phyloP scores from a whole-genome alignment of 78 protist genomes.

The Emiliania huxleyi region DNA sequence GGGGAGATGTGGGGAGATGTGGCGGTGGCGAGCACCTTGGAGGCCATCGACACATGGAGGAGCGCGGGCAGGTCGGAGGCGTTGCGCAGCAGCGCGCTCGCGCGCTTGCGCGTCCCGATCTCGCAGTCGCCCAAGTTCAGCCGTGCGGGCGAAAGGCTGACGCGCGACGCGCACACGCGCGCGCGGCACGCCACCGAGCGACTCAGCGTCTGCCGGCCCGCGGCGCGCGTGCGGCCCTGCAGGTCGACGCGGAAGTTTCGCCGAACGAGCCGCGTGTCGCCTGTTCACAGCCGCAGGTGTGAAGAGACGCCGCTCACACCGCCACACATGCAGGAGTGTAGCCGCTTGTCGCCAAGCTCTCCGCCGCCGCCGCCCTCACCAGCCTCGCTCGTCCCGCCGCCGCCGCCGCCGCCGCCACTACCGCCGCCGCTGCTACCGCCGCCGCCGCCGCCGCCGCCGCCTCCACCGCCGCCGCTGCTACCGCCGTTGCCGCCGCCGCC shows the following conservation, averaged over 20 bases:
- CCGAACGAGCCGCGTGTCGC: not conserved
- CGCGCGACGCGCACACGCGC: constrained; percentile 63
- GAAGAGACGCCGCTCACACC: not conserved
- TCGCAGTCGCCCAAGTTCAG: constrained; percentile 66
- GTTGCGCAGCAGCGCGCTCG: constrained; percentile 19
- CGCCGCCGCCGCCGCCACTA: not conserved
- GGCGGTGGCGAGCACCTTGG: constrained; percentile 26
- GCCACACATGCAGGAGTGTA: not conserved
- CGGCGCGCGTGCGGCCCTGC: not conserved
- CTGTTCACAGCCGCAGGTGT: too few relatives aligned
- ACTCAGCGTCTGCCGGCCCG: not conserved
- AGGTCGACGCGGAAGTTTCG: constrained; percentile 18
- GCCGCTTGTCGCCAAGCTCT: too few relatives aligned
- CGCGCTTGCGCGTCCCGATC: constrained; percentile 24
- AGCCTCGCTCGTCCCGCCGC: not conserved
- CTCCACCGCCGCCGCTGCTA: not conserved
- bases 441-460: not conserved
- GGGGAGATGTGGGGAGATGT: not conserved
- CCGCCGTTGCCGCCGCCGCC: not conserved
- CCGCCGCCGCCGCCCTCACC: not conserved
- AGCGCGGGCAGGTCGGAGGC: constrained; percentile 60
- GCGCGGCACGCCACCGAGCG: constrained; percentile 42
- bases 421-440: not conserved
- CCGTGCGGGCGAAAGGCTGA: constrained; percentile 38
- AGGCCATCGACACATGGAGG: constrained; percentile 34